These are phyloP conservation scores for Talaromyces adpressus DNA, from an alignment of 495 filamentous ascomycete genomes.

Conservation along the genomic window DNA sequence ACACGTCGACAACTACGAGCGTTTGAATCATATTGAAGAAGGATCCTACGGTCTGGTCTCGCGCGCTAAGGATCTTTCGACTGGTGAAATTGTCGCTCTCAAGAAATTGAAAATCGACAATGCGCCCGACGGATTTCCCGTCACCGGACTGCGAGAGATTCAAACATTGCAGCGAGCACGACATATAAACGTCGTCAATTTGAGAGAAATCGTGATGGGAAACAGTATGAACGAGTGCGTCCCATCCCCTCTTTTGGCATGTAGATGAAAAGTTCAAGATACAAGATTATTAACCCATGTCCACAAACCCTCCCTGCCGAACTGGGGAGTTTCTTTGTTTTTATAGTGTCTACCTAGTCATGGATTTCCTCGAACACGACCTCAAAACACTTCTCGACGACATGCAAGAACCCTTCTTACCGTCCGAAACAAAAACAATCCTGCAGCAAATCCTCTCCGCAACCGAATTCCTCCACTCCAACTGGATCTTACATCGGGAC, in stretches of 20 bases:
- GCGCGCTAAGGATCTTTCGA: slow-evolving; percentile 68
- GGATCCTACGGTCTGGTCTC: slow-evolving; percentile 95
- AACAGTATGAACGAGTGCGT: slow-evolving; percentile 70
- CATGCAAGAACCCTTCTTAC: slow-evolving; percentile 89
- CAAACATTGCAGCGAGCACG: slow-evolving; percentile 55
- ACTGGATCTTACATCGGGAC: slow-evolving; percentile 95
- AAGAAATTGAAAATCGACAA: slow-evolving; percentile 94
- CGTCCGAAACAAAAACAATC: slow-evolving; percentile 88
- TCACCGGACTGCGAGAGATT: slow-evolving; percentile 90
- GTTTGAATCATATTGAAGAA: slow-evolving; percentile 94
- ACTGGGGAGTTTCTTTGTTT: slow-evolving; percentile 8
- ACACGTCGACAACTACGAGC: slow-evolving; percentile 84
- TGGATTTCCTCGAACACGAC: slow-evolving; percentile 98
- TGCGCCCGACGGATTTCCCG: slow-evolving; percentile 77
- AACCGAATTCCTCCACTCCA: slow-evolving; percentile 74
- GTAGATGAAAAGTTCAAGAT: slow-evolving; percentile 23
- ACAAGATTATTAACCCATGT: slow-evolving; percentile 15
- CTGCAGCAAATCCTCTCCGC: slow-evolving; percentile 77
- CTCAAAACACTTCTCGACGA: slow-evolving; percentile 89
- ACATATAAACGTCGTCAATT: slow-evolving; percentile 70
- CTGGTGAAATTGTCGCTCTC: slow-evolving; percentile 82
- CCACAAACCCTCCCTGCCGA: neutral
- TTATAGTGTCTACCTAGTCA: slow-evolving; percentile 81
- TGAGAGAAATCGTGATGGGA: slow-evolving; percentile 83
- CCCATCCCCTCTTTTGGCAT: slow-evolving; percentile 1